Evolutionary conservation across 345 rosid species (phyloP), one percentile per base, ranked within the genome.

Genomic region (Noccaea bulbosa): DNA sequence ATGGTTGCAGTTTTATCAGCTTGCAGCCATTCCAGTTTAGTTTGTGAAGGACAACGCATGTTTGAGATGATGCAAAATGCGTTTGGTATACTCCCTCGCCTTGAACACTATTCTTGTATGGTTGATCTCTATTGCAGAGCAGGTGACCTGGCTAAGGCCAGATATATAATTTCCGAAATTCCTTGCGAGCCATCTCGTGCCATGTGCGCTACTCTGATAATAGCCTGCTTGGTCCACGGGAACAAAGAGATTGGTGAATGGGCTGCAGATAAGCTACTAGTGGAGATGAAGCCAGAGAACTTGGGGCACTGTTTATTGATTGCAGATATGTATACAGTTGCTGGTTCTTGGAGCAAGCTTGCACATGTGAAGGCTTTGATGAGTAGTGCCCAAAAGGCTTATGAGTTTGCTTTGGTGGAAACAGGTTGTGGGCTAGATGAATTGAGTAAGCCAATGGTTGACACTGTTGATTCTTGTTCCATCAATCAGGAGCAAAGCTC

Each of bases 1-100:
- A 86, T 92, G 90, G 86, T 89, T 59, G 89, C 96, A 41, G 85
- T 87, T 69, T 84, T 92, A 65, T 81, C 96, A 70, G 94, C 96
- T 53, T 92, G 98, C 67, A 89, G 94, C 54, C 96, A 92, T 80
- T 87, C 88, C 3, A 84, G 83, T 37, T 77, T 89, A 62, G 81
- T 87, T 45, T 1, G 41, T 34, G 75, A 87, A 78, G 96, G 96
- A 46, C 73, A 80, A 61, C 47, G 22, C 56, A 57, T 73, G 82
- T 89, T 92, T 67, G 62, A 67, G 64, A 78, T 65, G 77, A 89
- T 87, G 87, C 58, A 30, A 49, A 34, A 16, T 52, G 35, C 68
- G 11, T 87, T 77, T 70, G 83, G 81, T 50, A 71, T 92, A 70
- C 38, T 22, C 40, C 98, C 89, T 10, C 62, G 65, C 35, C 49